Evolutionary conservation across 495 filamentous ascomycete genomes (phyloP).

Genomic region (Aspergillus avenaceus): DNA sequence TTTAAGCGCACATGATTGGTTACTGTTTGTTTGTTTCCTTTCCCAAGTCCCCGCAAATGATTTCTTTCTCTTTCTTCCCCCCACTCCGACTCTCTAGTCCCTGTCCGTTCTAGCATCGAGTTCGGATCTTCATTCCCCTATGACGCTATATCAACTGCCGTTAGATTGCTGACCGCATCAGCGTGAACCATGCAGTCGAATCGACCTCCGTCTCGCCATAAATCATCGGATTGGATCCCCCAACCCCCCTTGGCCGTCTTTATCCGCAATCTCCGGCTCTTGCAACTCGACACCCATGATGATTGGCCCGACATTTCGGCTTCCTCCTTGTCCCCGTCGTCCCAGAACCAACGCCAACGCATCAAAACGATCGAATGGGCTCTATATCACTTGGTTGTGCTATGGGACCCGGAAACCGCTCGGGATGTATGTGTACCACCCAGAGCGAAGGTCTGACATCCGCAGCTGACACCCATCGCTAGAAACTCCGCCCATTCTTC

Average conservation of each 20-base stretch:
- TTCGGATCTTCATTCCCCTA: neutral
- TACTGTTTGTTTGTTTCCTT: too few relatives aligned
- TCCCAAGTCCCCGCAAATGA: neutral
- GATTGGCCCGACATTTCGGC: conserved; percentile 74
- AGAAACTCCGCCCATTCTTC: conserved; percentile 88
- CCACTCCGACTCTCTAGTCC: too few relatives aligned
- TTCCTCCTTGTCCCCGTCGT: conserved; percentile 61
- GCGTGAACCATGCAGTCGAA: conserved; percentile 27
- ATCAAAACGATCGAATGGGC: conserved; percentile 80
- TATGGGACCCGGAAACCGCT: conserved; percentile 75
- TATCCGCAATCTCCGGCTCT: conserved; percentile 71
- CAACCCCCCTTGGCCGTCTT: conserved; percentile 63
- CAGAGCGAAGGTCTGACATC: conserved; percentile 5
- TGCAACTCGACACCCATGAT: conserved; percentile 67
- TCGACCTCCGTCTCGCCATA: conserved; percentile 27
- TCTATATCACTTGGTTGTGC: conserved; percentile 70
- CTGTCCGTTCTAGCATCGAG: neutral
- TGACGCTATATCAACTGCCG: neutral
- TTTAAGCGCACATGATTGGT: neutral
- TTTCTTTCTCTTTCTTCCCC: neutral
- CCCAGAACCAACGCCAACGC: conserved; percentile 71
- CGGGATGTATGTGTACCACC: conserved; percentile 50
- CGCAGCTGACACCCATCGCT: conserved; percentile 9
- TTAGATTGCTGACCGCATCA: conserved; percentile 5
- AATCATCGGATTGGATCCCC: conserved; percentile 33